Evolutionary conservation across 2,329 filamentous ascomycete species (phyloP), one percentile per base, ranked within the genome.

Genomic region (Aspergillus oerlinghausenensis): DNA sequence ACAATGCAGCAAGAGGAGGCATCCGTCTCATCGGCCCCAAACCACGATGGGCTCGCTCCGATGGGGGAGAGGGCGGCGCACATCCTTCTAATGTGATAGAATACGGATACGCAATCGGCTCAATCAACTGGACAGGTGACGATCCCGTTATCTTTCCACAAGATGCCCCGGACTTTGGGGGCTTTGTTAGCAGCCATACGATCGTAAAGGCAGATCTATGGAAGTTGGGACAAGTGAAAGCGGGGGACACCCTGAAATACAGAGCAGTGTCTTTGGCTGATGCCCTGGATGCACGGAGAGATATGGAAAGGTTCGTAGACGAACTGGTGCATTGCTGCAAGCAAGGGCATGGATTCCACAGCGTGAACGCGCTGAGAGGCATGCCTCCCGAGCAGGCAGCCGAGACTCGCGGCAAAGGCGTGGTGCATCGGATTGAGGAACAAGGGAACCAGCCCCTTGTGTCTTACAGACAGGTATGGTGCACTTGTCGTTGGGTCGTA

Each of bases 1-100:
- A 87, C 62, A 87, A 87, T 57, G 80, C 82, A 0, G 82, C 81
- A 11, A 75, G 85, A 55, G 83, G 80, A 43, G 85, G 84, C 0
- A 82, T 88, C 26, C 78, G 85, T 6, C 75, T 88, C 0, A 69
- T 84, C 1, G 85, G 85, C 0, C 83, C 84, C 0, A 77, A 79
- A 0, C 82, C 83, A 0, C 77, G 80, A 59, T 88, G 82, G 80
- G 82, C 83, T 14, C 75, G 85, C 6, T 67, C 77, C 32, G 79
- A 84, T 60, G 85, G 85, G 10, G 85, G 84, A 0, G 84, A 86
- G 58, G 85, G 84, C 7, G 85, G 85, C 10, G 78, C 81, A 0
- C 85, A 88, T 67, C 85, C 85, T 0, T 80, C 76, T 35, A 85
- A 86, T 59, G 63, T 83, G 17, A 77, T 83, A 23, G 82, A 84